Base-by-base conservation (phyloP, 805 yeast genomes). In the Wickerhamomyces mucosus region DNA sequence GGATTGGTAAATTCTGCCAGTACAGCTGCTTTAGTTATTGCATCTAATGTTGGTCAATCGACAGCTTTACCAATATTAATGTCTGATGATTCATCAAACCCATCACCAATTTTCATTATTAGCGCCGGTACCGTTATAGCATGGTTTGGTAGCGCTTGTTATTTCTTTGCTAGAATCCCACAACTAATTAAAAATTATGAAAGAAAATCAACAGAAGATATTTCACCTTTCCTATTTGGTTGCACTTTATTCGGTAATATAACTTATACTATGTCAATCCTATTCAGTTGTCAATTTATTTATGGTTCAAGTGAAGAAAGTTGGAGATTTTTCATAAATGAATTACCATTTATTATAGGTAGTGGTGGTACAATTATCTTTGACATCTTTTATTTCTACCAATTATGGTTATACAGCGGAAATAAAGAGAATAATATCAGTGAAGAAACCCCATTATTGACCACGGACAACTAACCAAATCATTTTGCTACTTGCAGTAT, bases 201-300 rank as follows among this genome's bases (percentile, higher is more conserved):
- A 32, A 64, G 95, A 24, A 81, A 82, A 50, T 82, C 95, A 1
- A 92, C 94, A 0, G 78, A 79, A 21, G 96, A 96, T 3, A 63
- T 86, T 3, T 81, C 96, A 1, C 84, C 94, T 15, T 55, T 81
- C 27, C 61, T 86, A 16, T 88, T 88, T 53, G 72, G 72, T 9
- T 73, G 89, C 14, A 94, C 96, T 1, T 60, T 88, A 27, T 33
- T 72, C 16, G 95, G 94, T 4, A 89, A 89, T 53, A 42, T 76
- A 22, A 69, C 85, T 1, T 88, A 89, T 53, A 72, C 92, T 0
- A 43, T 72, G 6, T 80, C 94, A 6, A 85, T 89, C 18, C 43
- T 86, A 26, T 63, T 78, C 2, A 73, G 83, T 29, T 68, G 82
- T 56, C 63, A 63, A 11, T 75, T 73, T 53, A 34, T 62, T 19